Evolutionary conservation across 768 basidiomycete species (phyloP).

Genomic region (Mycena rosella): DNA sequence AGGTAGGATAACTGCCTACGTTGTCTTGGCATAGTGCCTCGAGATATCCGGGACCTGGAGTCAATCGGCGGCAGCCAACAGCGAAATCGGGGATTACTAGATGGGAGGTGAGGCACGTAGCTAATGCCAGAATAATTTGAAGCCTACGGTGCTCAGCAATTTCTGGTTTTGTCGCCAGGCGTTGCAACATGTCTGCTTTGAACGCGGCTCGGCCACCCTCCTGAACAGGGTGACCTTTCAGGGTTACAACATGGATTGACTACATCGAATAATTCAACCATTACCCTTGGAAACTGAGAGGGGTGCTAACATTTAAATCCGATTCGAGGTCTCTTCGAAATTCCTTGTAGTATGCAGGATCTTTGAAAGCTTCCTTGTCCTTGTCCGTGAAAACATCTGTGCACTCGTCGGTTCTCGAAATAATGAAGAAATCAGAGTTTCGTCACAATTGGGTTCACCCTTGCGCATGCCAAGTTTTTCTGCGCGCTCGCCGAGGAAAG

Average conservation of each 20-base stretch:
- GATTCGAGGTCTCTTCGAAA: constrained; percentile 64
- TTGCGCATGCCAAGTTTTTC: constrained; percentile 54
- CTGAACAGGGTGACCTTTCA: constrained; percentile 55
- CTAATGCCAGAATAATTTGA: neutral
- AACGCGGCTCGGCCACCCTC: constrained; percentile 52
- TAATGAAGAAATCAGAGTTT: neutral
- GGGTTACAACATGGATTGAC: constrained; percentile 57
- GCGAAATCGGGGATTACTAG: constrained; percentile 72
- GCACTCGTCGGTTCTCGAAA: constrained; percentile 3
- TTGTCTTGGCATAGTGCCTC: constrained; percentile 75
- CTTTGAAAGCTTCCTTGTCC: constrained; percentile 63
- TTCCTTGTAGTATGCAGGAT: constrained; percentile 59
- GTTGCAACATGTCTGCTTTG: constrained; percentile 60
- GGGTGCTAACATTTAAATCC: constrained; percentile 60
- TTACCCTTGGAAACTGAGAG: neutral
- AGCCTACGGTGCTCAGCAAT: constrained; percentile 67
- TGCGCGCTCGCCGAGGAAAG: constrained; percentile 58
- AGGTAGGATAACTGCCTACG: constrained; percentile 45
- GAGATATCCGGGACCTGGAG: constrained; percentile 76
- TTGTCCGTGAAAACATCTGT: constrained; percentile 64
- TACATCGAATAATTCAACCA: constrained; percentile 31
- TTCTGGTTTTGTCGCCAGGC: constrained; percentile 68
- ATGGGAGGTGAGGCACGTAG: constrained; percentile 9
- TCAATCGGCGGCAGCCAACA: constrained; percentile 72
- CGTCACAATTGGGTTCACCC: constrained; percentile 58